These are phyloP conservation scores for Ophiostoma ips DNA, from an alignment of 2,329 filamentous ascomycete genomes.

Conservation along the genomic window DNA sequence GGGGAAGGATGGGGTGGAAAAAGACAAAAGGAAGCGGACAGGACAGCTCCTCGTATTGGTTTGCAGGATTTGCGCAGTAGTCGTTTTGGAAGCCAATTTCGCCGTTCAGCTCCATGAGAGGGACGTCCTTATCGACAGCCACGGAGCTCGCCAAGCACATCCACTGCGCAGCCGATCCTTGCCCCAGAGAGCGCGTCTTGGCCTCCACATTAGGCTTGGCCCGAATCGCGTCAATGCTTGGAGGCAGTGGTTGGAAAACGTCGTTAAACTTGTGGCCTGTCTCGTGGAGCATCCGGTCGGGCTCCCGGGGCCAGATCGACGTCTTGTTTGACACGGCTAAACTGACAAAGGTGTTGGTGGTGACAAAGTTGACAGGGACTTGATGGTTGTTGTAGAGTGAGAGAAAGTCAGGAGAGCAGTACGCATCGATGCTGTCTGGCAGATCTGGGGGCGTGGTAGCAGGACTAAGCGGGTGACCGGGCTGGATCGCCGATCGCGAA, in stretches of 20 bases:
- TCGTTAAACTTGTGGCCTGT: constrained; percentile 51
- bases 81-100: constrained; percentile 60
- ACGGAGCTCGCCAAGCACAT: constrained; percentile 44
- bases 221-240: constrained; percentile 29
- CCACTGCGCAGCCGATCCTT: constrained; percentile 53
- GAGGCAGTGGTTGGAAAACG: constrained; percentile 48
- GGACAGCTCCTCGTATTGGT: constrained; percentile 53
- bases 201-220: constrained; percentile 35
- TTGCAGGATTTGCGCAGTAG: constrained; percentile 52
- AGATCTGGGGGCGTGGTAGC: constrained; percentile 59
- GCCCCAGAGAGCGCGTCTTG: constrained; percentile 29
- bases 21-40: constrained; percentile 63
- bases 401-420: constrained; percentile 65
- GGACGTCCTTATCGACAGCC: constrained; percentile 41
- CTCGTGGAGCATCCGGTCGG: constrained; percentile 51
- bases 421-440: constrained; percentile 47
- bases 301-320: constrained; percentile 65
- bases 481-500: constrained; percentile 29
- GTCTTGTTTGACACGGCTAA: constrained; percentile 62
- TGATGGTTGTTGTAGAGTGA: constrained; percentile 47
- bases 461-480: constrained; percentile 54
- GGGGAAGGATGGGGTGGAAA: constrained; percentile 74
- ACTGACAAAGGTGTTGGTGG: constrained; percentile 66
- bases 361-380: constrained; percentile 38
- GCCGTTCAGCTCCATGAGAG: constrained; percentile 60